phyloP scores from a whole-genome alignment of 257 asterid genomes.

The Cordia subcordata region DNA sequence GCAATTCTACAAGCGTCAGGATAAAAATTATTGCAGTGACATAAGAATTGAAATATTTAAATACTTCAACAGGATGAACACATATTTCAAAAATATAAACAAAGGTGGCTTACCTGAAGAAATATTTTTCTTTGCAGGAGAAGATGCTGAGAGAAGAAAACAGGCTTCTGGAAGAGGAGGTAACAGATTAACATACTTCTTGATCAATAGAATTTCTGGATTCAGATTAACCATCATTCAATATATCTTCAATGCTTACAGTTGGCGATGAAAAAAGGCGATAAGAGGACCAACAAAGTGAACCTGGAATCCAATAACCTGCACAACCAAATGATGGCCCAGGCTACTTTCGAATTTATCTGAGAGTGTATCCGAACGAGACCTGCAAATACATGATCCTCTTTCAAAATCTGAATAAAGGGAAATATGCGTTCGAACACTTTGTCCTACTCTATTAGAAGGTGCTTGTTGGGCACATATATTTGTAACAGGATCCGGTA shows the following conservation, averaged over 20 bases:
- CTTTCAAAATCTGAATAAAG: too few relatives aligned
- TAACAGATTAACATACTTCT: not conserved
- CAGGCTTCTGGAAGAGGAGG: slow-evolving; percentile 39
- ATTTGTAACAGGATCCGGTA: too few relatives aligned
- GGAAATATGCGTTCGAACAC: too few relatives aligned
- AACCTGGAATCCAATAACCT: not conserved
- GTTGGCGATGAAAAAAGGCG: slow-evolving; percentile 5
- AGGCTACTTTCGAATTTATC: not conserved
- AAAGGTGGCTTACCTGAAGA: not conserved
- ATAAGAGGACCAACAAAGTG: slow-evolving; percentile 4
- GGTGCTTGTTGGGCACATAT: too few relatives aligned
- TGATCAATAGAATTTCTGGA: not conserved
- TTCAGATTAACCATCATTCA: not conserved
- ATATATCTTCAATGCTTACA: slow-evolving; percentile 5
- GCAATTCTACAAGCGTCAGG: too few relatives aligned
- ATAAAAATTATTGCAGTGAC: too few relatives aligned
- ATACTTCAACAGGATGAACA: not conserved
- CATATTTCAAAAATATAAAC: not conserved
- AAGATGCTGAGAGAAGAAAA: slow-evolving; percentile 42
- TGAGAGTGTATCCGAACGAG: not conserved
- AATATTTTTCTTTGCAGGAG: slow-evolving; percentile 27
- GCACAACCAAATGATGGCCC: not conserved
- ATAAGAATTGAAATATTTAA: too few relatives aligned
- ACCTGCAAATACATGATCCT: not conserved
- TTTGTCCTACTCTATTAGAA: too few relatives aligned